These are phyloP conservation scores for Cryptosporidium parvum DNA, from an alignment of 169 alveolate species.

Conservation along the genomic window DNA sequence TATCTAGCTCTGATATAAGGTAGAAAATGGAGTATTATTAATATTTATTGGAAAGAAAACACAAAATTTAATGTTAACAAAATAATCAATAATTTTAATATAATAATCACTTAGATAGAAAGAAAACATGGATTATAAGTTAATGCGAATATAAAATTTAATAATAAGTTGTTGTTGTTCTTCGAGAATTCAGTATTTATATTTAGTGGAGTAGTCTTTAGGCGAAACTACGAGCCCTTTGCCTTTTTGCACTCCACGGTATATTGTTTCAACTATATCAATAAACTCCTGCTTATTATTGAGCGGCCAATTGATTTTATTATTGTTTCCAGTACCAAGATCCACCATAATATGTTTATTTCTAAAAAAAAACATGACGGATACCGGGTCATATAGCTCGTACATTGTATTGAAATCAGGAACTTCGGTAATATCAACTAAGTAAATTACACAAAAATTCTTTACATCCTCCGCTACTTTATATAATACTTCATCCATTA, in stretches of 20 bases:
- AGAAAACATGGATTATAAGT: not conserved
- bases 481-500: constrained; percentile 97
- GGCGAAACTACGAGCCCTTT: constrained; percentile 97
- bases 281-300: constrained; percentile 97
- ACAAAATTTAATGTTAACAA: not conserved
- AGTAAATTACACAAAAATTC: constrained; percentile 95
- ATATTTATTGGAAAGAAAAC: too few relatives aligned
- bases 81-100: too few relatives aligned
- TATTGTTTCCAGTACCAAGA: constrained; percentile 98
- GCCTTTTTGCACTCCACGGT: constrained; percentile 98
- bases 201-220: constrained; percentile 95
- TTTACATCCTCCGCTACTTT: constrained; percentile 96
- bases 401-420: constrained; percentile 99
- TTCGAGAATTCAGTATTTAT: constrained; percentile 85
- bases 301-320: constrained; percentile 98
- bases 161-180: not conserved
- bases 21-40: not conserved
- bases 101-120: not conserved
- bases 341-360: constrained; percentile 99
- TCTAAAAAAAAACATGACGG: constrained; percentile 98
- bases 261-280: constrained; percentile 96
- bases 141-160: not conserved
- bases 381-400: constrained; percentile 98
- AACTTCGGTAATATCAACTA: constrained; percentile 97
- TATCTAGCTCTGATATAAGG: constrained; percentile 11